Conservation (phyloP, 2,329 filamentous ascomycete genomes). For the Beauveria pseudobassiana region DNA sequence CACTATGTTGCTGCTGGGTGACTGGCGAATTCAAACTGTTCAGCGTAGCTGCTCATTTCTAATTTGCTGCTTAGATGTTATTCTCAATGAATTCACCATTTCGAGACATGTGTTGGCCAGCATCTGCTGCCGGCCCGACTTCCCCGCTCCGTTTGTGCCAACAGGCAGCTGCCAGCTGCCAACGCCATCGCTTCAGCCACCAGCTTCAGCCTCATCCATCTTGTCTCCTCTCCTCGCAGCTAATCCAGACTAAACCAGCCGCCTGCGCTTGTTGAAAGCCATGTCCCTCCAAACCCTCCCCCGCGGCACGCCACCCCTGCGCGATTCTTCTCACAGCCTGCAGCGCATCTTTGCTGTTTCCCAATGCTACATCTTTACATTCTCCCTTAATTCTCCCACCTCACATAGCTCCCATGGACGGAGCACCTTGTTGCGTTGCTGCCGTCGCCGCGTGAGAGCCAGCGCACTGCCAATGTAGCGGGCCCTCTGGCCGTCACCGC, state of each 20-base stretch:
- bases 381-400: background rate
- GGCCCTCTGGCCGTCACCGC: background rate
- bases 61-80: too few relatives aligned
- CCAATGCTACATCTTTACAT: background rate
- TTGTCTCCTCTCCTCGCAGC: too few relatives aligned
- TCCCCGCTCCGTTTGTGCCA: background rate
- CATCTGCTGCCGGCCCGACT: background rate
- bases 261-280: background rate
- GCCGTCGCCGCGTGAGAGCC: background rate
- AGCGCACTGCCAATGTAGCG: background rate
- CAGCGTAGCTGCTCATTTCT: too few relatives aligned
- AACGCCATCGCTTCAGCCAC: slow-evolving; percentile 1
- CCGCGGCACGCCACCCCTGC: background rate
- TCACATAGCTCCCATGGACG: background rate
- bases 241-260: background rate
- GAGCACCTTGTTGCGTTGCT: background rate
- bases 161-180: background rate
- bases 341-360: background rate
- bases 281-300: background rate
- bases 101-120: too few relatives aligned
- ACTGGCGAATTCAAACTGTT: too few relatives aligned
- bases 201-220: background rate
- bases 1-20: too few relatives aligned
- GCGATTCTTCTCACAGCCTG: background rate
- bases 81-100: too few relatives aligned